Evolutionary conservation across 164 flowering plant species (phyloP), one percentile per base, ranked within the genome.

Genomic region (Nymphaea colorata): DNA sequence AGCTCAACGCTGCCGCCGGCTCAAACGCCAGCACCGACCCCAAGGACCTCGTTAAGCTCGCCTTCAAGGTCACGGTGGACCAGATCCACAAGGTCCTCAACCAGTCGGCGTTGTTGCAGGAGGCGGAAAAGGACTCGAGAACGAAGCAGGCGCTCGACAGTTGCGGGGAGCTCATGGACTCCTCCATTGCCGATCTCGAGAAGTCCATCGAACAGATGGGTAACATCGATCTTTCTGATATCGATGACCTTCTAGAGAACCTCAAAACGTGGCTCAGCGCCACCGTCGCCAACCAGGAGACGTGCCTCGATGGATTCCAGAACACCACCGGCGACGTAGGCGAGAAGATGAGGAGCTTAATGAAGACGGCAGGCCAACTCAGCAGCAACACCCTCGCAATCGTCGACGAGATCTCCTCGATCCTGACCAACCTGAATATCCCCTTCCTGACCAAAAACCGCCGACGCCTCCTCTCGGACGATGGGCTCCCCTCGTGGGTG

Each of bases 101-200:
- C 18, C 67, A 69, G 0, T 86, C 96, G 0, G 15, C 17, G 0
- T 11, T 72, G 5, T 25, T 88, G 59, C 69, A 77, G 3, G 76
- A 79, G 43, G 77, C 84, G 8, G 81, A 77, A 59, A 82, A 88
- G 70, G 89, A 88, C 47, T 83, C 86, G 0, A 73, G 75, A 41
- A 69, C 76, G 0, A 41, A 44, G 3, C 64, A 61, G 41, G 88
- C 88, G 18, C 62, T 81, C 0, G 68, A 68, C 4, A 75, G 62
- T 12, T 85, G 88, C 68, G 65, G 65, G 5, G 81, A 80, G 69
- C 71, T 80, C 18, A 73, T 85, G 80, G 76, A 72, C 18, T 76
- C 60, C 16, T 73, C 86, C 47, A 70, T 82, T 14, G 76, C 76
- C 15, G 86, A 85, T 41, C 79, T 85, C 43, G 16, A 69, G 61